These are phyloP conservation scores for Acrasis kona DNA, from an alignment of 78 protist genomes.

Conservation along the genomic window DNA sequence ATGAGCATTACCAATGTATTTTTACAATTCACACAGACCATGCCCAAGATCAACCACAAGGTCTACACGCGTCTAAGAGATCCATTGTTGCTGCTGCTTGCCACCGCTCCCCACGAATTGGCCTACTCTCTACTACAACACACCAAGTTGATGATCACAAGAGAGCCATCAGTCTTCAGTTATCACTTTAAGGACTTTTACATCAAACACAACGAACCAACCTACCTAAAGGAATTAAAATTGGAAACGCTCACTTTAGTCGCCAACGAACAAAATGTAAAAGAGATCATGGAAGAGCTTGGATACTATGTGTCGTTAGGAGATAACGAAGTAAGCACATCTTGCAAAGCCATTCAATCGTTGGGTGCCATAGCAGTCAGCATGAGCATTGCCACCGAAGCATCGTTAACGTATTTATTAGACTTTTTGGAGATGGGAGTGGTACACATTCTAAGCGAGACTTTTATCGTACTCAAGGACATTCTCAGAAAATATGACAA, in stretches of 20 bases:
- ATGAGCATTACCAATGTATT: slow-evolving; percentile 63
- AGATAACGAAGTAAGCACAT: slow-evolving; percentile 21
- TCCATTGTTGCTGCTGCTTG: slow-evolving; percentile 62
- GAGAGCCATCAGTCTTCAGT: slow-evolving; percentile 51
- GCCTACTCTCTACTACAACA: slow-evolving; percentile 58
- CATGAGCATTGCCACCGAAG: neutral
- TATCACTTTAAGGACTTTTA: slow-evolving; percentile 41
- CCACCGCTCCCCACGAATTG: slow-evolving; percentile 35
- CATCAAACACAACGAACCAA: slow-evolving; percentile 52
- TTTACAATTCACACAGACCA: slow-evolving; percentile 53
- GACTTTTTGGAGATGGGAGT: slow-evolving; percentile 13
- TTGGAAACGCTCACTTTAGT: slow-evolving; percentile 49
- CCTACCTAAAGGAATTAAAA: slow-evolving; percentile 62
- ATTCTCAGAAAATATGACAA: slow-evolving; percentile 30
- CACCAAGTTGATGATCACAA: slow-evolving; percentile 47
- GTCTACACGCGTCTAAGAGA: slow-evolving; percentile 54
- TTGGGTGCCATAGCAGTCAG: slow-evolving; percentile 25
- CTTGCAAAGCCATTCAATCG: slow-evolving; percentile 15
- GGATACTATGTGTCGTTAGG: slow-evolving; percentile 34
- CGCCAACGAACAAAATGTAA: slow-evolving; percentile 1
- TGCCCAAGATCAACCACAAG: slow-evolving; percentile 50
- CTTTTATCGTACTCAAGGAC: slow-evolving; percentile 24
- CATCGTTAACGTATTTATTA: neutral
- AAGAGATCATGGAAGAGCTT: slow-evolving; percentile 64
- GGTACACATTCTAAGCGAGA: slow-evolving; percentile 7